phyloP scores from a whole-genome alignment of 208 protist species.

The Endotrypanum monterogeii region DNA sequence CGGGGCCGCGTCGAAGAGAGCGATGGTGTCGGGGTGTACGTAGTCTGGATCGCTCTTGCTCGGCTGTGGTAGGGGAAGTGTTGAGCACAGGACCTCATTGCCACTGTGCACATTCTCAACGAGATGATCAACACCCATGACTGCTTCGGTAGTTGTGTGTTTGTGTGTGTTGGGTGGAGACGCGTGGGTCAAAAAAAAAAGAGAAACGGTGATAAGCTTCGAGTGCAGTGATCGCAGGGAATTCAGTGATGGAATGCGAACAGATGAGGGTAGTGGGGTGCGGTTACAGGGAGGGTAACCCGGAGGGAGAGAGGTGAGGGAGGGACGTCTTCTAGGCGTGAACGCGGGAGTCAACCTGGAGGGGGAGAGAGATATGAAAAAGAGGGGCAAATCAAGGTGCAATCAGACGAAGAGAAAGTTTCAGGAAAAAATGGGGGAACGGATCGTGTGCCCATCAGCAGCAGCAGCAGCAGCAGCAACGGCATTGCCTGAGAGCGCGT shows the following conservation, averaged over 20 bases:
- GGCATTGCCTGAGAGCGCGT: background rate
- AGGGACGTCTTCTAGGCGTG: background rate
- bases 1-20: conserved; percentile 33
- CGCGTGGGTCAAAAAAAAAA: background rate
- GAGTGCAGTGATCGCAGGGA: background rate
- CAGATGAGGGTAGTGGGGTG: background rate
- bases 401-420: background rate
- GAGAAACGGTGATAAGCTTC: background rate
- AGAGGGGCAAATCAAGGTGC: background rate
- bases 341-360: background rate
- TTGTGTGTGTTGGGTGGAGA: background rate
- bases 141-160: background rate
- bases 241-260: background rate
- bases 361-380: background rate
- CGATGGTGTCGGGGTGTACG: conserved; percentile 35
- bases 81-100: background rate
- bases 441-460: background rate
- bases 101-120: background rate
- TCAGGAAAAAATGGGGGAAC: background rate
- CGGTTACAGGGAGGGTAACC: background rate
- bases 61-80: background rate
- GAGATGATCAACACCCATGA: background rate
- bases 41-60: conserved; percentile 24
- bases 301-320: background rate
- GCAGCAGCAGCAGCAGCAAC: background rate